Evolutionary conservation across 2,329 filamentous ascomycete species (phyloP), one percentile per base, ranked within the genome.

Genomic region (Fusarium secorum): DNA sequence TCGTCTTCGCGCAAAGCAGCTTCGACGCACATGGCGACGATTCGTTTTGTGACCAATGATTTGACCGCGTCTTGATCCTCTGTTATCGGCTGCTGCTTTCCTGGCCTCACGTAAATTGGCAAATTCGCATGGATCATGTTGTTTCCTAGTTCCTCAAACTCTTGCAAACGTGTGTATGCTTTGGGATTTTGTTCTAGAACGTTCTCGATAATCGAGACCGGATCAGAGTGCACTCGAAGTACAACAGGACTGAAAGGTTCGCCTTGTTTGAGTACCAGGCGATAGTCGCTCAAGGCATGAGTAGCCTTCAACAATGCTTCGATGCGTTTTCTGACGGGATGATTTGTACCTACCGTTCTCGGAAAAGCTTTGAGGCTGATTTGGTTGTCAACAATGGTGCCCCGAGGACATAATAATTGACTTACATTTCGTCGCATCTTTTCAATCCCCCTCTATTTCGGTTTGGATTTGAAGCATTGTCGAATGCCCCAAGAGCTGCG

Each of bases 401-500:
- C 4, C 17, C 20, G 1, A 32, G 20, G 17, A 26, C 3, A 36
- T 11, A 8, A 18, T 11, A 18, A 14, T 7, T 7, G 30, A 78
- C 88, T 80, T 81, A 92, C 91, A 93, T 91, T 53, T 94, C 91
- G 71, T 91, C 86, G 48, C 92, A 93, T 78, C 90, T 93, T 80
- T 93, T 93, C 75, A 96, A 85, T 0, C 91, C 91, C 20, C 93
- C 93, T 71, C 93, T 86, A 4, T 88, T 92, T 60, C 89, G 88
- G 74, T 95, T 94, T 1, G 92, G 91, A 75, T 96, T 96, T 26
- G 91, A 93, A 6, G 93, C 93, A 76, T 93, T 93, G 75, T 96
- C 93, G 76, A 94, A 96, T 7, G 91, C 87, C 58, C 87, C 85
- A 82, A 94, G 86, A 3, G 91, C 90, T 49, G 89, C 85, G 3